phyloP scores from a whole-genome alignment of 805 yeast species.

The Starmerella tilneyi region DNA sequence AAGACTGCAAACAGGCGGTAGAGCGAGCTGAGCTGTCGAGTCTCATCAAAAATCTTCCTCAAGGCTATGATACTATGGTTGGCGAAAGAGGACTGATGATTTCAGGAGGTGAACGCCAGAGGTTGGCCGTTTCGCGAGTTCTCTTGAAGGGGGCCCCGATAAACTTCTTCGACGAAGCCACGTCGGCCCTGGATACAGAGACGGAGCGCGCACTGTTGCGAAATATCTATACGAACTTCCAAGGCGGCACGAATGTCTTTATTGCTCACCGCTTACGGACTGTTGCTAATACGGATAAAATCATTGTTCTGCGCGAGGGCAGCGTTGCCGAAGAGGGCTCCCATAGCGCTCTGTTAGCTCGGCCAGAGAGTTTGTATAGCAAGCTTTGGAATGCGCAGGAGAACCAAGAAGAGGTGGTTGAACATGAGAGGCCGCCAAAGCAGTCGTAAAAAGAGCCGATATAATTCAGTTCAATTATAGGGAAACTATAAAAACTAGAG shows the following conservation, averaged over 20 bases:
- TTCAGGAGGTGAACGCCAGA: constrained; percentile 97
- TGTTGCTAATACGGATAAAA: constrained; percentile 85
- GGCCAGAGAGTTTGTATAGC: constrained; percentile 53
- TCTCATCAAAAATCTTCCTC: constrained; percentile 62
- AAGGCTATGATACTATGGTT: constrained; percentile 74
- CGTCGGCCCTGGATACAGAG: constrained; percentile 92
- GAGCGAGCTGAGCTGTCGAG: constrained; percentile 56
- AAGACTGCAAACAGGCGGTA: constrained; percentile 56
- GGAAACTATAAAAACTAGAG: not conserved
- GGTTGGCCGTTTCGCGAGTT: constrained; percentile 89
- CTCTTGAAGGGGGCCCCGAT: constrained; percentile 76
- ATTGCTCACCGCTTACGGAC: constrained; percentile 93
- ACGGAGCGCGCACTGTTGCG: constrained; percentile 77
- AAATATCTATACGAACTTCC: constrained; percentile 62
- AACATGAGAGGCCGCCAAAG: too few relatives aligned
- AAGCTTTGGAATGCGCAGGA: constrained; percentile 92
- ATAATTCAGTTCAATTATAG: not conserved
- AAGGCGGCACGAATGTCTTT: constrained; percentile 66
- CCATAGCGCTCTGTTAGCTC: constrained; percentile 51
- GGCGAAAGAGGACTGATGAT: constrained; percentile 98
- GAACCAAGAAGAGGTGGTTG: constrained; percentile 38
- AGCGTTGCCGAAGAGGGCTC: constrained; percentile 78
- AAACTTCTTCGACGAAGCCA: constrained; percentile 90
- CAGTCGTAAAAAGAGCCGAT: not conserved
- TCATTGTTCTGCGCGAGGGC: constrained; percentile 75